Conservation (phyloP, 108 stramenopile species). For the Conticribra guillardii region DNA sequence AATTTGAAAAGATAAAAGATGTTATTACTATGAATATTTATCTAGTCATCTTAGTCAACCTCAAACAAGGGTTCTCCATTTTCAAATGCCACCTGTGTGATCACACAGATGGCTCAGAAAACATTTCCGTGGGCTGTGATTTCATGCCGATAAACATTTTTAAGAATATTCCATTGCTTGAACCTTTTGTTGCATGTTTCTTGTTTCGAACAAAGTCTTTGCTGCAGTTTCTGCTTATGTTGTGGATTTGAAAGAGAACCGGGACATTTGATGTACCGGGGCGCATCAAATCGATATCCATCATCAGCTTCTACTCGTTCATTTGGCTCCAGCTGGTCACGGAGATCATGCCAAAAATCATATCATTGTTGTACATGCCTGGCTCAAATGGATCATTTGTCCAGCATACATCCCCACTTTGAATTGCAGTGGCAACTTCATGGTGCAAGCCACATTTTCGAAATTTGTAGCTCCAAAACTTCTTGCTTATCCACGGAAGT, state of each 20-base stretch:
- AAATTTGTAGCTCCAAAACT: conserved; percentile 30
- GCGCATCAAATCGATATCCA: conserved; percentile 27
- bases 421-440: conserved; percentile 35
- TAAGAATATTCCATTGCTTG: conserved; percentile 24
- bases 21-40: too few relatives aligned
- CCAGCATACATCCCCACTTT: conserved; percentile 34
- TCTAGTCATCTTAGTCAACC: conserved; percentile 17
- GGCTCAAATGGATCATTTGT: conserved; percentile 32
- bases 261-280: conserved; percentile 13
- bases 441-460: conserved; percentile 25
- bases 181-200: conserved; percentile 48
- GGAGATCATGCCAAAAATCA: conserved; percentile 26
- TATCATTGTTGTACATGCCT: conserved; percentile 27
- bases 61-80: conserved; percentile 23
- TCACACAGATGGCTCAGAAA: conserved; percentile 19
- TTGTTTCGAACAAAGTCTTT: conserved; percentile 16
- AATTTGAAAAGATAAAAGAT: too few relatives aligned
- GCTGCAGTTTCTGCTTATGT: conserved; percentile 3
- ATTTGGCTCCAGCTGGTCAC: conserved; percentile 1
- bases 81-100: conserved; percentile 24
- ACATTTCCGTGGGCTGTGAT: conserved; percentile 7
- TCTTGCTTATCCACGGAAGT: conserved; percentile 4
- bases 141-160: conserved; percentile 13
- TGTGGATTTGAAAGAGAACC: neutral
- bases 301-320: conserved; percentile 39